Conservation (phyloP, 352 stramenopile genomes). For the Globisporangium takayamanum region DNA sequence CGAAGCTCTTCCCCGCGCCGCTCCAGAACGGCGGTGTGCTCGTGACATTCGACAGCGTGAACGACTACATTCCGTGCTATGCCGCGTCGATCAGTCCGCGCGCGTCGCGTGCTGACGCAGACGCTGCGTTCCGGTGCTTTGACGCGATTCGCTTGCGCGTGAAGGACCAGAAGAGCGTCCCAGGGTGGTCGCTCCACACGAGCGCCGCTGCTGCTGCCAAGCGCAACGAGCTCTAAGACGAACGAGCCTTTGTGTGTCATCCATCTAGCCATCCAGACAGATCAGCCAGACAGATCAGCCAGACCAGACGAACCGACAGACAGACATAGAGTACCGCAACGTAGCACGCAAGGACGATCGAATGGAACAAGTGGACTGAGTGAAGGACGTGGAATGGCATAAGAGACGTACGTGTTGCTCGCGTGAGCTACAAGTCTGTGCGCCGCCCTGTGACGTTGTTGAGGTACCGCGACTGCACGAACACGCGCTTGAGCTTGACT, state of each 20-base stretch:
- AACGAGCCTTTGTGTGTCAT: not conserved
- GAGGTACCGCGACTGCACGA: slow-evolving; percentile 41
- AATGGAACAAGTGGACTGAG: too few relatives aligned
- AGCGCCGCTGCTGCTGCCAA: slow-evolving; percentile 10
- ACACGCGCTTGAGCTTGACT: slow-evolving; percentile 30
- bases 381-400: not conserved
- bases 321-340: not conserved
- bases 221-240: slow-evolving; percentile 28
- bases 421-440: slow-evolving; percentile 6
- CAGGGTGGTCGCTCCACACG: slow-evolving; percentile 65
- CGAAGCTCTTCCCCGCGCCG: slow-evolving; percentile 48
- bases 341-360: not conserved
- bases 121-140: slow-evolving; percentile 58
- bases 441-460: slow-evolving; percentile 20
- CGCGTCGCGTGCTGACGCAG: slow-evolving; percentile 15
- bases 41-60: slow-evolving; percentile 59
- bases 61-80: slow-evolving; percentile 80
- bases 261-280: not conserved
- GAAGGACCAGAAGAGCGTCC: slow-evolving; percentile 78
- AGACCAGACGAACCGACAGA: not conserved
- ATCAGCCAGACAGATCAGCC: not conserved
- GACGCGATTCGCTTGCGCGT: slow-evolving; percentile 66
- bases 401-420: not conserved
- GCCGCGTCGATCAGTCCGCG: slow-evolving; percentile 9
- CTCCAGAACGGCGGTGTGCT: slow-evolving; percentile 66